Evolutionary conservation across 192 early-diverging fungal species (phyloP), one percentile per base, ranked within the genome.

Genomic region (Piromyces sp.): DNA sequence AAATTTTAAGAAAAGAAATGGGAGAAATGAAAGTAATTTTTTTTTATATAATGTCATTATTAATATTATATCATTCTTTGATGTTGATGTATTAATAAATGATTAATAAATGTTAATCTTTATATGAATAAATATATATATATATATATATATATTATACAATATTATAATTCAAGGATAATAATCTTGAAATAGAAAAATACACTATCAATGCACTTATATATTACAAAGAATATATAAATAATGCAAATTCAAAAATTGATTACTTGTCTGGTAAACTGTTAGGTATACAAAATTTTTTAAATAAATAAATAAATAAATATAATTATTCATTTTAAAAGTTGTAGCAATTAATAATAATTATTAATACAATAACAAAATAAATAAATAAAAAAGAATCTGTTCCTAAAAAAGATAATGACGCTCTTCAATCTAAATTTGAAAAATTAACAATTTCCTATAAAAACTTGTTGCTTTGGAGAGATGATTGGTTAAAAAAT

Each of bases 131-230:
- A 6, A 33, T 33, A 33, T 33, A 33, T 33, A 33, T 33, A 33
- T n/a, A 17, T 30, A n/a, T n/a, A n/a, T n/a, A n/a, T n/a, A n/a
- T n/a, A n/a, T n/a, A n/a, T n/a, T n/a, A n/a, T n/a, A n/a, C n/a
- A n/a, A n/a, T n/a, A n/a, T n/a, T n/a, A n/a, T n/a, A n/a, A n/a
- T n/a, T n/a, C n/a, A n/a, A 78, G 79, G 19, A 30, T 30, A 84
- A 89, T 80, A 80, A 87, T n/a, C 79, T 82, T 58, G 83, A 78
- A n/a, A 31, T 89, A 22, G 88, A 89, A 29, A 80, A 85, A 38
- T 29, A 81, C 7, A 80, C 89, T 13, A 79, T 79, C 33, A 83
- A 87, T 79, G 84, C 85, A 3, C 86, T 89, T 36, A 79, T 78
- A 14, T 83, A 83, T 29, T 78, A 89, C 26, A 36, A 84, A 29